phyloP scores from a whole-genome alignment of 2,329 filamentous ascomycete genomes.

The Phyllosticta citriasiana region DNA sequence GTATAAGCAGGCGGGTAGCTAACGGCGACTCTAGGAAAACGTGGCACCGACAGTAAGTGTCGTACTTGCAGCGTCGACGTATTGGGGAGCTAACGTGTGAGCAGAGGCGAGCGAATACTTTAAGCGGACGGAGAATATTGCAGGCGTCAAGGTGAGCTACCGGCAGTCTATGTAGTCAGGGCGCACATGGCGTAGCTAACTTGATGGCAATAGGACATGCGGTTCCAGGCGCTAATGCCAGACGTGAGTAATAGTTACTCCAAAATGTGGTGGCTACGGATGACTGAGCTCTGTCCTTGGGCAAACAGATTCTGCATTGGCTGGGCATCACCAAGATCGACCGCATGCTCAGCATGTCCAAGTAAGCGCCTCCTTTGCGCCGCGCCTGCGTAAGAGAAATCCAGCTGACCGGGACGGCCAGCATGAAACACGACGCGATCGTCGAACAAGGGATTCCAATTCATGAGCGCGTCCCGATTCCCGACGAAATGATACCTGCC shows the following conservation, averaged over 20 bases:
- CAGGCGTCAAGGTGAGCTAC: slow-evolving; percentile 60
- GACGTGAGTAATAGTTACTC: slow-evolving; percentile 57
- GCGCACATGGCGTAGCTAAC: slow-evolving; percentile 12
- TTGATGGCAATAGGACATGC: slow-evolving; percentile 51
- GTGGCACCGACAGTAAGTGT: slow-evolving; percentile 52
- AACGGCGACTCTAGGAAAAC: slow-evolving; percentile 40
- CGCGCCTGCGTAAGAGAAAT: background rate
- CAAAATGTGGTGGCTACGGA: slow-evolving; percentile 37
- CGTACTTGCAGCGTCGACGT: slow-evolving; percentile 2
- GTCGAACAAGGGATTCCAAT: slow-evolving; percentile 81
- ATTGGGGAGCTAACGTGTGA: slow-evolving; percentile 16
- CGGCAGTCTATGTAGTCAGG: background rate
- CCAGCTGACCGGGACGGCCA: slow-evolving; percentile 25
- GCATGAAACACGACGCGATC: slow-evolving; percentile 86
- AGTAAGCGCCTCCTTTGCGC: slow-evolving; percentile 44
- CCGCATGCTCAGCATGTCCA: slow-evolving; percentile 96
- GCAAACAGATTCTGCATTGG: slow-evolving; percentile 73
- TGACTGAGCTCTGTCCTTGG: background rate
- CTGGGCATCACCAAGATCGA: slow-evolving; percentile 98
- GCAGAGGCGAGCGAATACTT: slow-evolving; percentile 75
- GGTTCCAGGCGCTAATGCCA: slow-evolving; percentile 96
- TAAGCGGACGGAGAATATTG: slow-evolving; percentile 94
- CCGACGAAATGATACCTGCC: slow-evolving; percentile 84
- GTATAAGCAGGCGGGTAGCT: background rate
- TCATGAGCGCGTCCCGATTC: slow-evolving; percentile 80